A percentile compares a stretch with the other conserved stretches of the same genome.
Evolutionary conservation across 148 eudicot species (phyloP).

Genomic region (Salicornia ramosissima): DNA sequence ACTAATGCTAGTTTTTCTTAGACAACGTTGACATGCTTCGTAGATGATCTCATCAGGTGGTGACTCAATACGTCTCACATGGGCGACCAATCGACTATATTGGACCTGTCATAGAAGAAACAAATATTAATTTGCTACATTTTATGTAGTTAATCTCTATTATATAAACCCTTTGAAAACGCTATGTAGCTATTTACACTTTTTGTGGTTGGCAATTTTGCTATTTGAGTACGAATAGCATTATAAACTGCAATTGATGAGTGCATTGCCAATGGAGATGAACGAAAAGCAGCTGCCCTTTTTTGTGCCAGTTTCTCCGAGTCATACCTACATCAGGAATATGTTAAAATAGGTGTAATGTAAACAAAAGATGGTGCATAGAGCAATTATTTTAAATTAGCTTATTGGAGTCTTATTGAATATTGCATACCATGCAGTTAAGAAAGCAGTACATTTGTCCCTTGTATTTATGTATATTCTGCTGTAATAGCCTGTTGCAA

Average conservation of each 20-base stretch:
- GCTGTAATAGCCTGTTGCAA: not conserved
- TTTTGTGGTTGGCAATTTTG: not conserved
- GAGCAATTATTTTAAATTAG: too few relatives aligned
- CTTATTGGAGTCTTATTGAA: not conserved
- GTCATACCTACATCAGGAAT: not conserved
- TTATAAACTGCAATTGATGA: not conserved
- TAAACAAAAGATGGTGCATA: too few relatives aligned
- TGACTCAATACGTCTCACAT: not conserved
- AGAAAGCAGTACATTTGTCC: not conserved
- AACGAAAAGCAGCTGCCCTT: not conserved
- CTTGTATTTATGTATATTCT: too few relatives aligned
- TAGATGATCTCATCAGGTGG: not conserved
- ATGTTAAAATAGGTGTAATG: too few relatives aligned
- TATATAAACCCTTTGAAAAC: too few relatives aligned
- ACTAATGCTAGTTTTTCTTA: not conserved
- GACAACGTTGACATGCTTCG: not conserved
- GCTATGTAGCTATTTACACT: not conserved
- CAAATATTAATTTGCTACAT: too few relatives aligned
- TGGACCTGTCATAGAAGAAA: not conserved
- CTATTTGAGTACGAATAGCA: not conserved
- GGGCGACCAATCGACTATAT: not conserved
- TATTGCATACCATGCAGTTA: not conserved
- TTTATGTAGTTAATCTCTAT: too few relatives aligned
- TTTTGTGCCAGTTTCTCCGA: not conserved
- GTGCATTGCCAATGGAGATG: not conserved